Base-by-base conservation (phyloP, 805 yeast species). In the Sungouiozyma ichnusensis region DNA sequence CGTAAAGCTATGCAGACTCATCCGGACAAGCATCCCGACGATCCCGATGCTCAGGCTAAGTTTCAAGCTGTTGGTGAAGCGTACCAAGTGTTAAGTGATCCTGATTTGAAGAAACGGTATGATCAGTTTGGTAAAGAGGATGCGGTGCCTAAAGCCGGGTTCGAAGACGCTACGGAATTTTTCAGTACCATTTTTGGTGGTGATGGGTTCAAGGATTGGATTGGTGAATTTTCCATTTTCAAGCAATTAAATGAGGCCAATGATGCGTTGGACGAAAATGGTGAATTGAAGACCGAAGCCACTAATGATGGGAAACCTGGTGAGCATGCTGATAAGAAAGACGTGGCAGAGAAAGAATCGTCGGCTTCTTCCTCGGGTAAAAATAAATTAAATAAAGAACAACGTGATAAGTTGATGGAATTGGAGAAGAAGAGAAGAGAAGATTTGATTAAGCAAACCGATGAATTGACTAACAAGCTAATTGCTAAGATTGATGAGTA, bases 1-100 rank as follows among this genome's bases (percentile, higher is more conserved):
- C 84, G 83, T 60, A 78, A 79, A 61, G 97, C 97, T 6, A 82
- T 90, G 63, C 71, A 69, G 44, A 83, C 85, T 39, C 98, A 90
- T 62, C 98, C 98, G 1, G 98, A 92, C 62, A 92, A 92, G 67
- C 86, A 90, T 57, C 95, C 94, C n/a, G 79, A 83, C 54, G 94
- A 92, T 59, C 94, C 92, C 34, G 74, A 76, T 11, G 98, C 98
- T 14, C 86, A 90, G 13, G 76, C 74, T 39, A 79, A 81, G 53
- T 92, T 92, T 64, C 96, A 92, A 63, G 84, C 75, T 44, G 69
- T 73, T 18, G 71, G 76, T 42, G 71, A 68, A 48, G 90, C 90
- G 0, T 84, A 82, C 52, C 87, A 83, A 50, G 85, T 92, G 0
- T 66, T 92, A 46, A 81, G 82, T 54, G 92, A 92, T 59, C 68